A percentile compares a stretch with the other conserved stretches of the same genome.
Conservation (phyloP, 192 early-diverging fungal species). For the Geranomyces variabilis region DNA sequence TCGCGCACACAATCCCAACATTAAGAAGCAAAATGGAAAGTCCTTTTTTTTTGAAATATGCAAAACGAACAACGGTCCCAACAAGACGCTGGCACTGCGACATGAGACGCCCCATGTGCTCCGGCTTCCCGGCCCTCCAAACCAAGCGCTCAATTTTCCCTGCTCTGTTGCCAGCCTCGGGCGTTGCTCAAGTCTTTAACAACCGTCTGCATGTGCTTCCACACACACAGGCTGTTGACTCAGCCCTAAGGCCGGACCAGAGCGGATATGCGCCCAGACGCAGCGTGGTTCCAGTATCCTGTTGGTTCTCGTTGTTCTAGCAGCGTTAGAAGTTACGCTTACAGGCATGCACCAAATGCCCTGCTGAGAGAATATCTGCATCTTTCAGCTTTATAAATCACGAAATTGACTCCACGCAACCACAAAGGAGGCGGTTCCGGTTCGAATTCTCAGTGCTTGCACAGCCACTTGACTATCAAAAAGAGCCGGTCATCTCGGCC, state of each 20-base stretch:
- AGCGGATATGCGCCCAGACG: not conserved
- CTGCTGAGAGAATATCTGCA: not conserved
- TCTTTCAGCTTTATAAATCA: not conserved
- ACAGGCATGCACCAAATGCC: slow-evolving; percentile 17
- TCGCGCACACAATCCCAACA: no score
- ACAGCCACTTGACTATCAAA: no score
- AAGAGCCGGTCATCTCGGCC: no score
- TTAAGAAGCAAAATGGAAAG: no score
- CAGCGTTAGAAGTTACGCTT: slow-evolving; percentile 16
- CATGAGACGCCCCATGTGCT: not conserved
- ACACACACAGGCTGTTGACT: slow-evolving; percentile 20
- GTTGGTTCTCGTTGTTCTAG: slow-evolving; percentile 7
- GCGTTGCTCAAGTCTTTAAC: slow-evolving; percentile 24
- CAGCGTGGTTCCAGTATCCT: not conserved
- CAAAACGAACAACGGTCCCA: slow-evolving; percentile 3
- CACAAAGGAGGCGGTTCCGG: no score
- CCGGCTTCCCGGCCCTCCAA: not conserved
- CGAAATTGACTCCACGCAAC: no score
- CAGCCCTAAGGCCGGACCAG: slow-evolving; percentile 12
- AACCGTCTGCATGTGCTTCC: slow-evolving; percentile 16
- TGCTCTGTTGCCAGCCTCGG: slow-evolving; percentile 31
- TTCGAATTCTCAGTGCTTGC: no score
- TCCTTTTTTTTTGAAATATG: no score
- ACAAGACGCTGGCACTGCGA: not conserved
- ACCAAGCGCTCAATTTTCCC: slow-evolving; percentile 23